A percentile compares a stretch with the other conserved stretches of the same genome.
Evolutionary conservation across 169 alveolate species (phyloP).

Genomic region (Blepharisma undulans): DNA sequence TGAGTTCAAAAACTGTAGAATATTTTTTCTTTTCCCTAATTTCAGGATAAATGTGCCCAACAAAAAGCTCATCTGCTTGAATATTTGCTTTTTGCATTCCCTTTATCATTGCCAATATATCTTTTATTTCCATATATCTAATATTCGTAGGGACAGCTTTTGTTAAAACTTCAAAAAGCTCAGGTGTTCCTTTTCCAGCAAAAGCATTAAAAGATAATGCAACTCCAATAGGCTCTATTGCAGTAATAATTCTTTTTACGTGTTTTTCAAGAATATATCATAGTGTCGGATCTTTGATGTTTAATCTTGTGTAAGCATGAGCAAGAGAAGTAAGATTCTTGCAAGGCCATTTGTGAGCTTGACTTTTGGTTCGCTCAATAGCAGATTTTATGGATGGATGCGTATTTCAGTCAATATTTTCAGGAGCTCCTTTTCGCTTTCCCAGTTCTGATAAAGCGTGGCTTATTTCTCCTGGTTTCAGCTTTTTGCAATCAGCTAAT

Average conservation of each 20-base stretch:
- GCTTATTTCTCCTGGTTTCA: conserved; percentile 34
- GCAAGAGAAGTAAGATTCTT: conserved; percentile 17
- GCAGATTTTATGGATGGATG: not conserved
- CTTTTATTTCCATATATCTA: not conserved
- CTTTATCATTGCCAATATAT: not conserved
- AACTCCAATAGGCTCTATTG: conserved; percentile 33
- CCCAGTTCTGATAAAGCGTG: conserved; percentile 13
- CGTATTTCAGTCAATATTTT: conserved; percentile 9
- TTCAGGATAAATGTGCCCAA: not conserved
- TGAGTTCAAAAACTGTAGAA: not conserved
- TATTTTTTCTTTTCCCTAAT: not conserved
- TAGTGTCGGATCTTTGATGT: not conserved
- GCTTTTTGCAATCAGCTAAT: not conserved
- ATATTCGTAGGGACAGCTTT: not conserved
- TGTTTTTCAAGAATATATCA: conserved; percentile 15
- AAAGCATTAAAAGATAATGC: conserved; percentile 23
- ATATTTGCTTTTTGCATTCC: not conserved
- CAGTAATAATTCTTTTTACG: not conserved
- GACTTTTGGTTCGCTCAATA: not conserved
- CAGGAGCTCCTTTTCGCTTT: conserved; percentile 8
- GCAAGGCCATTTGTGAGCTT: not conserved
- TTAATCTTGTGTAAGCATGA: not conserved
- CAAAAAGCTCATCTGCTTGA: conserved; percentile 3
- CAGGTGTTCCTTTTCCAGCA: not conserved
- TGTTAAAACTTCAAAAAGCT: not conserved